Conservation (phyloP, 2,329 filamentous ascomycete genomes). For the Paecilomyces sp. region DNA sequence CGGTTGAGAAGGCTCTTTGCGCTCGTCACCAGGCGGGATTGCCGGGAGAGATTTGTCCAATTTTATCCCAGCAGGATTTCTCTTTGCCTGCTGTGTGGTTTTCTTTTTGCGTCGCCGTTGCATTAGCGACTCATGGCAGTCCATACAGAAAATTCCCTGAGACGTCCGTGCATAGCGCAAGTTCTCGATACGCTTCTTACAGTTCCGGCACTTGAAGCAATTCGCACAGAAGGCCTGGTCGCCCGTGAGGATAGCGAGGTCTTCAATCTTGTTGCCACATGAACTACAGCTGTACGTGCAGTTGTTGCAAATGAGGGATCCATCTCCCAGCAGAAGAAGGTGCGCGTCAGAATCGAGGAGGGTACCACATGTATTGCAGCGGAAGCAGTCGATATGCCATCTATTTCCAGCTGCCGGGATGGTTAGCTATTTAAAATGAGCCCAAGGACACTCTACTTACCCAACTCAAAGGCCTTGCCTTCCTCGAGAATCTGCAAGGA, state of each 20-base stretch:
- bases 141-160: slow-evolving; percentile 99
- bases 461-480: slow-evolving; percentile 95
- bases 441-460: slow-evolving; percentile 46
- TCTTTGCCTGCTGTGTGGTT: slow-evolving; percentile 41
- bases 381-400: slow-evolving; percentile 99
- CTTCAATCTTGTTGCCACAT: slow-evolving; percentile 96
- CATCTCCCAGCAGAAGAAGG: slow-evolving; percentile 91
- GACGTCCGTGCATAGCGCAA: slow-evolving; percentile 94
- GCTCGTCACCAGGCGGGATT: slow-evolving; percentile 58
- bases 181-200: slow-evolving; percentile 98
- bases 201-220: slow-evolving; percentile 95
- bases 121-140: slow-evolving; percentile 95
- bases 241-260: slow-evolving; percentile 91
- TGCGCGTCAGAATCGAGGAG: slow-evolving; percentile 98
- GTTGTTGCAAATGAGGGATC: slow-evolving; percentile 97
- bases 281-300: slow-evolving; percentile 98
- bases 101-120: slow-evolving; percentile 76
- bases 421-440: slow-evolving; percentile 17
- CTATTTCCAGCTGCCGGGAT: slow-evolving; percentile 70
- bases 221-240: slow-evolving; percentile 97
- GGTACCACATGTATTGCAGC: slow-evolving; percentile 91
- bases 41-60: slow-evolving; percentile 91
- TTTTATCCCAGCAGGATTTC: slow-evolving; percentile 48
- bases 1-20: slow-evolving; percentile 52
- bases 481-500: slow-evolving; percentile 79